Percentiles rank a stretch among this genome's conserved stretches.
Evolutionary conservation across 345 rosid genomes (phyloP).

Genomic region (Raphanus raphanistrum): DNA sequence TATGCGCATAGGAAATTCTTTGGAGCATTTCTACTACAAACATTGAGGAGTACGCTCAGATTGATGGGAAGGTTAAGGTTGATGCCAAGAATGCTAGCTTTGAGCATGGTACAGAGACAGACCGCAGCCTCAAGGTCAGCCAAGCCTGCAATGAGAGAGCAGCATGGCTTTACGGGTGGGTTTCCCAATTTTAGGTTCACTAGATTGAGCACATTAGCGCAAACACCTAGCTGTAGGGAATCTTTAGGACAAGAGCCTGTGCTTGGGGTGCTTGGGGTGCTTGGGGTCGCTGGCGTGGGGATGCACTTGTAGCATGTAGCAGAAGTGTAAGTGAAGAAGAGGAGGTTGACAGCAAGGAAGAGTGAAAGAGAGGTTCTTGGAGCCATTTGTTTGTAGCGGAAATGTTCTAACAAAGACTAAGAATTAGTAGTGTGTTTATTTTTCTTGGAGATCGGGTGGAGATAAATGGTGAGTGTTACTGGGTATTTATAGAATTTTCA

Average conservation of each 20-base stretch:
- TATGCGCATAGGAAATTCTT: conserved; percentile 40
- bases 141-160: conserved; percentile 44
- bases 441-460: conserved; percentile 18
- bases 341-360: conserved; percentile 50
- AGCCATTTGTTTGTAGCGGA: conserved; percentile 39
- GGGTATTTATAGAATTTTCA: conserved; percentile 32
- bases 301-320: conserved; percentile 55
- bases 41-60: conserved; percentile 47
- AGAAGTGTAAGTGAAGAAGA: conserved; percentile 47
- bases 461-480: conserved; percentile 6
- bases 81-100: conserved; percentile 46
- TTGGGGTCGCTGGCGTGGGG: conserved; percentile 17
- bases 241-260: conserved; percentile 42
- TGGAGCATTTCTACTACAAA: conserved; percentile 37
- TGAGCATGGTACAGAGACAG: conserved; percentile 55
- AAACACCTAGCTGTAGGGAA: conserved; percentile 42
- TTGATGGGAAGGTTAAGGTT: conserved; percentile 46
- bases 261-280: conserved; percentile 3
- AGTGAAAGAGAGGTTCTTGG: conserved; percentile 52
- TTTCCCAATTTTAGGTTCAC: conserved; percentile 39
- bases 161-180: conserved; percentile 47
- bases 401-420: not conserved
- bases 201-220: conserved; percentile 41
- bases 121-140: conserved; percentile 52
- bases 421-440: not conserved